Percentiles rank a stretch among this genome's conserved stretches.
Evolutionary conservation across 257 asterid genomes (phyloP).

Genomic region (Solanum infundibuliforme): DNA sequence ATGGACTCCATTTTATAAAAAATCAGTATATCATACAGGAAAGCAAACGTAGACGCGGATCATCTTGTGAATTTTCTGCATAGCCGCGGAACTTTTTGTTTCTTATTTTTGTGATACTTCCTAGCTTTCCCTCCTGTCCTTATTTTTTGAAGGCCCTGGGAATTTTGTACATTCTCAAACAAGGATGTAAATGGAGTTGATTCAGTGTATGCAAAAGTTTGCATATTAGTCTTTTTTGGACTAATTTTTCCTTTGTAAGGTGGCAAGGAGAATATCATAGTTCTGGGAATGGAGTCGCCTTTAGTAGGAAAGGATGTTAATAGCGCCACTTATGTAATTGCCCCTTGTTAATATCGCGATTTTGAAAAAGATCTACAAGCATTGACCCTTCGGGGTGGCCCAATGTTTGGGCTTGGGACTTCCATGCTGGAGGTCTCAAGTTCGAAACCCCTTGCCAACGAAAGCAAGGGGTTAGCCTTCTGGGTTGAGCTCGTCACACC

Average conservation of each 20-base stretch:
- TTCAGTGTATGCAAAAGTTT: background rate
- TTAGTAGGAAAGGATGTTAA: background rate
- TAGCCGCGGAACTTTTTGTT: background rate
- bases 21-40: background rate
- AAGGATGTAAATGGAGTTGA: background rate
- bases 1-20: background rate
- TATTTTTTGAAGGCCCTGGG: background rate
- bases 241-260: background rate
- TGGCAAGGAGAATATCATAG: background rate
- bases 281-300: background rate
- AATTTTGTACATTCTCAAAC: background rate
- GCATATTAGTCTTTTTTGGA: background rate
- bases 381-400: background rate
- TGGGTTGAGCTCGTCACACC: background rate
- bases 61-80: background rate
- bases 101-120: background rate
- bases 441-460: background rate
- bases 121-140: background rate
- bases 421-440: accelerated
- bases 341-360: background rate
- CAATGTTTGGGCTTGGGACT: background rate
- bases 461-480: accelerated
- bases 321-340: background rate
- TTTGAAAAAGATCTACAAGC: background rate
- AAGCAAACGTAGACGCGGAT: background rate